Conservation (phyloP, 495 filamentous ascomycete species). For the Lophiotrema nucula region DNA sequence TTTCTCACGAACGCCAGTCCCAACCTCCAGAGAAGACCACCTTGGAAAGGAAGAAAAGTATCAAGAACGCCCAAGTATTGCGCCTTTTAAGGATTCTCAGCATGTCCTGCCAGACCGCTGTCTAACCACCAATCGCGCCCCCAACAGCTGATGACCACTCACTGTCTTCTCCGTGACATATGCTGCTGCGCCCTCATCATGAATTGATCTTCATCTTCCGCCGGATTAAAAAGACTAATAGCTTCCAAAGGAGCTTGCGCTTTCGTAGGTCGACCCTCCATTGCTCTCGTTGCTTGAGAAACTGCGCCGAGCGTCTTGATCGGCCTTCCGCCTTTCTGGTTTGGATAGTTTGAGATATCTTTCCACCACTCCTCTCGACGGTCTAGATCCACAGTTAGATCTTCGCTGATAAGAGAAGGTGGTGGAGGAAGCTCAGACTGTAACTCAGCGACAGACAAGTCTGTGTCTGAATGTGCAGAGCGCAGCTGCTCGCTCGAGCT, state of each 20-base stretch:
- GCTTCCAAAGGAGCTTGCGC: background rate
- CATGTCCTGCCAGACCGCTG: too few relatives aligned
- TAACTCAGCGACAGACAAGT: slow-evolving; percentile 8
- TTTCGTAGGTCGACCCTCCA: background rate
- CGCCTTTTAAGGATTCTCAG: too few relatives aligned
- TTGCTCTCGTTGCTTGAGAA: background rate
- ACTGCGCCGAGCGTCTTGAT: background rate
- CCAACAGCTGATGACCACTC: background rate
- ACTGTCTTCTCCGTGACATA: background rate
- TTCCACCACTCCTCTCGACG: slow-evolving; percentile 18
- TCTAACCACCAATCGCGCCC: background rate
- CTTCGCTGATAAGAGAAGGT: slow-evolving; percentile 5
- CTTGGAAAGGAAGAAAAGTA: too few relatives aligned
- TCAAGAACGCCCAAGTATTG: too few relatives aligned
- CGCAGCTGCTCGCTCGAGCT: background rate
- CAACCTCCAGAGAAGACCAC: too few relatives aligned
- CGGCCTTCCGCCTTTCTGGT: background rate
- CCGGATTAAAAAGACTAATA: slow-evolving; percentile 25
- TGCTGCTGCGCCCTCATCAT: slow-evolving; percentile 7
- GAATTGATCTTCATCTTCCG: slow-evolving; percentile 26
- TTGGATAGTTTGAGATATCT: background rate
- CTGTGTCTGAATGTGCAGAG: slow-evolving; percentile 9
- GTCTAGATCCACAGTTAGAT: slow-evolving; percentile 10
- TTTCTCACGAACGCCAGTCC: background rate
- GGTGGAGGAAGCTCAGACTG: background rate